Evolutionary conservation across 176 grass and related monocot genomes (phyloP).

Genomic region (Triticum urartu): DNA sequence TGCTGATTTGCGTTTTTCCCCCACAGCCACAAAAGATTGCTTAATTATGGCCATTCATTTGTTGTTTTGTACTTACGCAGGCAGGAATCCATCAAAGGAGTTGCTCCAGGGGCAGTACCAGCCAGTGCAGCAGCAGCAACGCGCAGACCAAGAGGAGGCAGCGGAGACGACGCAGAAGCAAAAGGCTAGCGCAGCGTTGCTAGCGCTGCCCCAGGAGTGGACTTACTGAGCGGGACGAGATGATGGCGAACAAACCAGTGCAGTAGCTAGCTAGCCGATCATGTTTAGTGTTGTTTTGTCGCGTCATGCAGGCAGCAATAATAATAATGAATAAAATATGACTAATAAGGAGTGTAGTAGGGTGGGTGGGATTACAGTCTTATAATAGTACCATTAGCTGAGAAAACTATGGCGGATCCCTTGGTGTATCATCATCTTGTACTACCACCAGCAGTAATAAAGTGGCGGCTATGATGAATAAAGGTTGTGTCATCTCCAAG

Average conservation of each 20-base stretch:
- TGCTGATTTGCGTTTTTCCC: neutral
- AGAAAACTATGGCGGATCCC: neutral
- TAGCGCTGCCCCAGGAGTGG: constrained; percentile 57
- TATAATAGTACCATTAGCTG: neutral
- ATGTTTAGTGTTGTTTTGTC: neutral
- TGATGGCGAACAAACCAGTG: neutral
- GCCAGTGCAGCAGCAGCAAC: neutral
- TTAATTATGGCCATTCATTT: neutral
- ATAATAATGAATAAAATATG: too few relatives aligned
- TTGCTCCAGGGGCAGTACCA: neutral
- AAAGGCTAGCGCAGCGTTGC: neutral
- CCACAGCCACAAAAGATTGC: neutral
- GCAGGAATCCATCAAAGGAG: neutral
- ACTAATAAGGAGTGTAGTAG: neutral
- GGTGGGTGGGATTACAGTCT: neutral
- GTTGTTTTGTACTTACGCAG: neutral
- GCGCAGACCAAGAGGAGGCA: neutral
- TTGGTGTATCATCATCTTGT: neutral
- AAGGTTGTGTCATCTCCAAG: too few relatives aligned
- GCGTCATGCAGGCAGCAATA: too few relatives aligned
- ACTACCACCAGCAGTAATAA: neutral
- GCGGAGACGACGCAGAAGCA: neutral
- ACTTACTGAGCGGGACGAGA: constrained; percentile 39
- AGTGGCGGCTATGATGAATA: neutral
- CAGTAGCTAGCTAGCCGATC: neutral